Percentiles rank a stretch among this genome's conserved stretches.
Evolutionary conservation across 1,139 yeast genomes (phyloP).

Genomic region (Chernovozyma aurita): DNA sequence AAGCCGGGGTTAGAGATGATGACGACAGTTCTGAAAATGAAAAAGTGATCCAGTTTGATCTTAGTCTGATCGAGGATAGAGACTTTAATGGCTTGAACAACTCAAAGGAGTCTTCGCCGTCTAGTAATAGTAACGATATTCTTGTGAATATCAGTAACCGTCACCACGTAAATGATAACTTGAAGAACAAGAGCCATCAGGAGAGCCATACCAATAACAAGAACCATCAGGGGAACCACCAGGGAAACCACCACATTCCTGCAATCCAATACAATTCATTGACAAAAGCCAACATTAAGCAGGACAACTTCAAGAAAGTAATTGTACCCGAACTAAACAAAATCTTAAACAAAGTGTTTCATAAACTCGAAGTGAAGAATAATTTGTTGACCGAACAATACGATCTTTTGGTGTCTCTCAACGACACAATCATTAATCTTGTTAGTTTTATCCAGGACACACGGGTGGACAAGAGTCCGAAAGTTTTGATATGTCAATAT

Average conservation of each 20-base stretch:
- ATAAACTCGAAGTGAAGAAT: constrained; percentile 31
- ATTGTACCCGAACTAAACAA: constrained; percentile 28
- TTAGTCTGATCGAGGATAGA: constrained; percentile 25
- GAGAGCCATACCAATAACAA: not conserved
- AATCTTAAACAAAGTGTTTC: constrained; percentile 31
- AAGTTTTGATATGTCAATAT: constrained; percentile 34
- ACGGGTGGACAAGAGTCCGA: constrained; percentile 13
- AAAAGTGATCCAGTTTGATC: constrained; percentile 30
- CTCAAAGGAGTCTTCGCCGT: not conserved
- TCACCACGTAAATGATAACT: not conserved
- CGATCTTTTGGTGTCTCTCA: constrained; percentile 30
- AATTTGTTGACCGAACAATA: constrained; percentile 33
- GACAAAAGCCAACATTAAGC: constrained; percentile 13
- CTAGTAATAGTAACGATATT: not conserved
- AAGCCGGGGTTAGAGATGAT: constrained; percentile 11
- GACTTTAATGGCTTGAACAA: not conserved
- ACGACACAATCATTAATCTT: constrained; percentile 25
- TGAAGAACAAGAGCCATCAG: not conserved
- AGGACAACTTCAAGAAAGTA: constrained; percentile 21
- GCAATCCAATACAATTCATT: constrained; percentile 8
- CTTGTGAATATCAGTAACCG: not conserved
- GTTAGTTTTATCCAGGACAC: constrained; percentile 21
- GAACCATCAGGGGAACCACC: not conserved
- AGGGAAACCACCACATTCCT: not conserved
- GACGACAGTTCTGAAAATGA: not conserved